Conservation (phyloP, 768 basidiomycete species). For the Leccinum longicurvipes region DNA sequence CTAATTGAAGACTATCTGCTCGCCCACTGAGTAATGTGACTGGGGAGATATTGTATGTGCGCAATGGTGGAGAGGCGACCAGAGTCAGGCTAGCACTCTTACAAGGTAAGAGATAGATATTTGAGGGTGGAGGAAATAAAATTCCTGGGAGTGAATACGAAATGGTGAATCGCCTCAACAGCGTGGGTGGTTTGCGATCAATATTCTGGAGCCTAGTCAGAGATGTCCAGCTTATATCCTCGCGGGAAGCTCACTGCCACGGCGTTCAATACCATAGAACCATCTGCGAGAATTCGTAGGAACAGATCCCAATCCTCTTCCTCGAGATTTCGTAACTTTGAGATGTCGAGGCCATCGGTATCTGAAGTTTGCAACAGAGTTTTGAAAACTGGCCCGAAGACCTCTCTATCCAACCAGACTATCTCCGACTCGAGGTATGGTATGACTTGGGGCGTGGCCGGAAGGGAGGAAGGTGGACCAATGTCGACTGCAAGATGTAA, state of each 20-base stretch:
- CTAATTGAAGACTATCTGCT: constrained; percentile 49
- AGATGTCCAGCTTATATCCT: neutral
- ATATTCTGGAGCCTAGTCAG: constrained; percentile 59
- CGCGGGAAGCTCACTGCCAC: constrained; percentile 53
- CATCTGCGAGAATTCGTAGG: constrained; percentile 65
- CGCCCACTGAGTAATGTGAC: constrained; percentile 59
- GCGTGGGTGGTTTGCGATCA: constrained; percentile 82
- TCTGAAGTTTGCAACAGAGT: constrained; percentile 37
- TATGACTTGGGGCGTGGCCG: constrained; percentile 29
- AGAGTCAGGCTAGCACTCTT: constrained; percentile 48
- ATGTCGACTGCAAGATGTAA: constrained; percentile 77
- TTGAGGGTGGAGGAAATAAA: constrained; percentile 45
- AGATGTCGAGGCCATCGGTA: constrained; percentile 15
- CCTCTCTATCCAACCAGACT: constrained; percentile 68
- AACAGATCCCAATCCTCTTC: constrained; percentile 81
- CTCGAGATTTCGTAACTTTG: constrained; percentile 56
- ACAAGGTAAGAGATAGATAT: constrained; percentile 53
- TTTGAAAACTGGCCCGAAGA: constrained; percentile 48
- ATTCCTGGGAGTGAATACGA: constrained; percentile 56
- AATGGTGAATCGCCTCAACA: constrained; percentile 71
- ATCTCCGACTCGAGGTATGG: constrained; percentile 43
- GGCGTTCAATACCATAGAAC: constrained; percentile 70
- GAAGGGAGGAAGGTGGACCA: constrained; percentile 53
- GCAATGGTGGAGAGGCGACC: constrained; percentile 63
- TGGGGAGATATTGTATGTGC: constrained; percentile 56